A percentile compares a stretch with the other conserved stretches of the same genome.
Evolutionary conservation across 805 yeast genomes (phyloP).

Genomic region (Spathaspora girioi): DNA sequence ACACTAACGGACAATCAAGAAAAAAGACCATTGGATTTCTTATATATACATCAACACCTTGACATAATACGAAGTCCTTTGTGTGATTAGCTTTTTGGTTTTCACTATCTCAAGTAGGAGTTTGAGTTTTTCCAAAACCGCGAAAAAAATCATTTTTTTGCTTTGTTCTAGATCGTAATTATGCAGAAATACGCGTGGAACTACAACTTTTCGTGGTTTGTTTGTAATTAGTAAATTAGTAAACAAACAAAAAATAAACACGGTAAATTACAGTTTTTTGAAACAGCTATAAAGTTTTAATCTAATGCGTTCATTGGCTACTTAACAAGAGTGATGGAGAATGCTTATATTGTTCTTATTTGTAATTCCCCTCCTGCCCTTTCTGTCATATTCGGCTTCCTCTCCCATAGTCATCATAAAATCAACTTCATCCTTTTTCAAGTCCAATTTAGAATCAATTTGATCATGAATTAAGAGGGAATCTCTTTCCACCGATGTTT

Average conservation of each 20-base stretch:
- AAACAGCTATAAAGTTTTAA: not conserved
- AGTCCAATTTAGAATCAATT: not conserved
- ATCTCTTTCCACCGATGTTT: not conserved
- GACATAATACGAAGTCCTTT: too few relatives aligned
- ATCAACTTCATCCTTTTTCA: not conserved
- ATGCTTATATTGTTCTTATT: not conserved
- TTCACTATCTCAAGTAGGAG: too few relatives aligned
- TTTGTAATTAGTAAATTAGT: too few relatives aligned
- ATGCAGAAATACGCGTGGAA: not conserved
- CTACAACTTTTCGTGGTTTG: not conserved
- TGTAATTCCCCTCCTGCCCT: not conserved
- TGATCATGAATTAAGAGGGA: not conserved
- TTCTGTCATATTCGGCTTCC: not conserved
- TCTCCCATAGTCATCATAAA: not conserved
- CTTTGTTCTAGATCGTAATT: not conserved
- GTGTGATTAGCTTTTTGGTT: too few relatives aligned
- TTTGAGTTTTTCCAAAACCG: too few relatives aligned
- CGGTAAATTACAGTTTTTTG: not conserved
- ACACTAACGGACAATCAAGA: too few relatives aligned
- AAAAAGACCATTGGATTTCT: too few relatives aligned
- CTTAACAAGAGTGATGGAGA: not conserved
- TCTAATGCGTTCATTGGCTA: not conserved
- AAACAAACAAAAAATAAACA: not conserved
- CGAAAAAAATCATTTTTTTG: too few relatives aligned
- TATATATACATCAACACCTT: too few relatives aligned